A percentile compares a stretch with the other conserved stretches of the same genome.
Conservation (phyloP, 1,284 basidiomycete genomes). For the Pseudomicrostroma phylloplanum region DNA sequence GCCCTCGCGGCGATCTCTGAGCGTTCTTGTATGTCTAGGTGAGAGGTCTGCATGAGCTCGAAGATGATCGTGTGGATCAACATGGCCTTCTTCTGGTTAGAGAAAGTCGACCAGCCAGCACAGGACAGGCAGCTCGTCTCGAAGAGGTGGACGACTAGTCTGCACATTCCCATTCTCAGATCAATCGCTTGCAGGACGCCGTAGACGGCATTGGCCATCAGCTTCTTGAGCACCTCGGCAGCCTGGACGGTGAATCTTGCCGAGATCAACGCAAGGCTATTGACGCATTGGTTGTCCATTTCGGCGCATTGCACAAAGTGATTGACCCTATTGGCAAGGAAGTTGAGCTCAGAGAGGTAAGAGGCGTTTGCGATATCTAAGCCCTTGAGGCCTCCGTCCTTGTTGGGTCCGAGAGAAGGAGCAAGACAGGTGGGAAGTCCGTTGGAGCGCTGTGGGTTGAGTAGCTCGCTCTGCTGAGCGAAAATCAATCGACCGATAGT, state of each 20-base stretch:
- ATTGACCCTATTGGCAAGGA: conserved; percentile 73
- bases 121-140: no score
- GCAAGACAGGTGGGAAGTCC: conserved; percentile 35
- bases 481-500: conserved; percentile 78
- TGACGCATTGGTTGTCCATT: conserved; percentile 41
- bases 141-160: no score
- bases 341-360: conserved; percentile 63
- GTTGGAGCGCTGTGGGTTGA: conserved; percentile 51
- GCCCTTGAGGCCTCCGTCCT: conserved; percentile 59
- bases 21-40: no score
- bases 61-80: no score
- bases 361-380: conserved; percentile 64
- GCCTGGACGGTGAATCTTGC: conserved; percentile 33
- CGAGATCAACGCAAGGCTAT: conserved; percentile 35
- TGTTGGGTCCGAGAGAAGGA: conserved; percentile 6
- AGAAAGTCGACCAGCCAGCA: no score
- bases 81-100: no score
- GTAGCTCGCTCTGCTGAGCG: conserved; percentile 72
- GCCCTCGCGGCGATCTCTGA: no score
- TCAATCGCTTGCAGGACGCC: not conserved
- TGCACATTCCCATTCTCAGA: not conserved
- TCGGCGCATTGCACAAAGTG: conserved; percentile 64
- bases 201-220: not conserved
- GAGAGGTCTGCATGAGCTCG: no score
- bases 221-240: conserved; percentile 16